These are phyloP conservation scores for Acer saccharum DNA, from an alignment of 345 rosid species.

Conservation along the genomic window DNA sequence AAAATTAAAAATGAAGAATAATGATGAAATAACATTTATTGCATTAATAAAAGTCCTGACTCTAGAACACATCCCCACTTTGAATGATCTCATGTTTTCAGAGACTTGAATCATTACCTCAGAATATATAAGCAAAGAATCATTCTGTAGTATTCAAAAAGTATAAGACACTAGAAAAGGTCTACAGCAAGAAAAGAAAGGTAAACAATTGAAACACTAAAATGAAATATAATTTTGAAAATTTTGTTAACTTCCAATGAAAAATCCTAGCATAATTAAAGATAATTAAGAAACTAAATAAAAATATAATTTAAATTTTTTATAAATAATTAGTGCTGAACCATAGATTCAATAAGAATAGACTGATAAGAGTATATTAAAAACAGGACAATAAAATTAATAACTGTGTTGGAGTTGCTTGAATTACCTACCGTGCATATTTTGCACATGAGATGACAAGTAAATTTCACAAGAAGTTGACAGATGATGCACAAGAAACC, in stretches of 20 bases:
- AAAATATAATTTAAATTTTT: no score
- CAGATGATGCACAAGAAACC: neutral
- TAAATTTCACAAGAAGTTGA: neutral
- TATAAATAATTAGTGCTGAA: neutral
- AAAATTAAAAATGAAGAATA: neutral
- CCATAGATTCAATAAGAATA: neutral
- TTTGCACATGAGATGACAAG: neutral
- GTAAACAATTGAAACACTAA: no score
- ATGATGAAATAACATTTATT: neutral
- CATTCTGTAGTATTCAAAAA: neutral
- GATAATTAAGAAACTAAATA: neutral
- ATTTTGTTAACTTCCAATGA: no score
- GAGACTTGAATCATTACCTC: neutral
- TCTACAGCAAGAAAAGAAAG: neutral
- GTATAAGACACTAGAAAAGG: neutral
- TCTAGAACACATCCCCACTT: neutral
- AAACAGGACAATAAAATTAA: neutral
- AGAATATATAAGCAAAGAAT: neutral
- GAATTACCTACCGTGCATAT: neutral
- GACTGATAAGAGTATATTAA: neutral
- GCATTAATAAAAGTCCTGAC: neutral
- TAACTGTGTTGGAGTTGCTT: neutral
- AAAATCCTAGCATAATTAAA: neutral
- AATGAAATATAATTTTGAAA: no score
- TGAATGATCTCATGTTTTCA: neutral